Evolutionary conservation across 2,329 filamentous ascomycete species (phyloP).

Genomic region (Thielaviopsis euricoi): DNA sequence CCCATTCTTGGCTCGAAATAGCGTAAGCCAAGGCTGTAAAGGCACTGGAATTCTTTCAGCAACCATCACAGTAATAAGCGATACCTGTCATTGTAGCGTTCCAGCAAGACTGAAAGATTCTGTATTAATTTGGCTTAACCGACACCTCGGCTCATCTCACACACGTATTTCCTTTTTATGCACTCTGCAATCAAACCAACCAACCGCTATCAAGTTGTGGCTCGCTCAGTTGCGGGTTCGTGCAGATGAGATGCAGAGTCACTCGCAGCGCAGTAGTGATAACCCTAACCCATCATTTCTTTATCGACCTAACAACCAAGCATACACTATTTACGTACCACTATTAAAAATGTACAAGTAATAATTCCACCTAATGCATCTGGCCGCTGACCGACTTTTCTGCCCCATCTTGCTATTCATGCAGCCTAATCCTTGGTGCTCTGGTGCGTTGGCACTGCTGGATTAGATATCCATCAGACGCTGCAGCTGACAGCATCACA

Average conservation of each 20-base stretch:
- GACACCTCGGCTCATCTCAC: not conserved
- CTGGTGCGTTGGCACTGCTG: conserved; percentile 39
- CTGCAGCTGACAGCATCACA: conserved; percentile 51
- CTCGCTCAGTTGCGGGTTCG: too few species aligned
- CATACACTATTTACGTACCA: too few species aligned
- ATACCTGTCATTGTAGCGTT: not conserved
- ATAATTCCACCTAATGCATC: too few species aligned
- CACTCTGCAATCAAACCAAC: not conserved
- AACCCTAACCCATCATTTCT: too few species aligned
- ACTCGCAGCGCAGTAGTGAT: too few species aligned
- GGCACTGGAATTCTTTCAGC: too few species aligned
- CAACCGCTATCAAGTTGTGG: not conserved
- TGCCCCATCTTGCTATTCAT: not conserved
- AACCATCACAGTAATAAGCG: not conserved
- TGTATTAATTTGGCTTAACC: not conserved
- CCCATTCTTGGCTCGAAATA: too few species aligned
- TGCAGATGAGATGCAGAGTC: too few species aligned
- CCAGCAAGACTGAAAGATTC: not conserved
- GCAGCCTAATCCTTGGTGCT: not conserved
- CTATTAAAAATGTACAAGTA: too few species aligned
- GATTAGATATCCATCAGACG: conserved; percentile 55
- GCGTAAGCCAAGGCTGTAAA: too few species aligned
- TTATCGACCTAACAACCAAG: not conserved
- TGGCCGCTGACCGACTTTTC: not conserved
- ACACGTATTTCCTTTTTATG: not conserved